Evolutionary conservation across 140 eudicot species (phyloP).

Genomic region (Erigeron philadelphicus): DNA sequence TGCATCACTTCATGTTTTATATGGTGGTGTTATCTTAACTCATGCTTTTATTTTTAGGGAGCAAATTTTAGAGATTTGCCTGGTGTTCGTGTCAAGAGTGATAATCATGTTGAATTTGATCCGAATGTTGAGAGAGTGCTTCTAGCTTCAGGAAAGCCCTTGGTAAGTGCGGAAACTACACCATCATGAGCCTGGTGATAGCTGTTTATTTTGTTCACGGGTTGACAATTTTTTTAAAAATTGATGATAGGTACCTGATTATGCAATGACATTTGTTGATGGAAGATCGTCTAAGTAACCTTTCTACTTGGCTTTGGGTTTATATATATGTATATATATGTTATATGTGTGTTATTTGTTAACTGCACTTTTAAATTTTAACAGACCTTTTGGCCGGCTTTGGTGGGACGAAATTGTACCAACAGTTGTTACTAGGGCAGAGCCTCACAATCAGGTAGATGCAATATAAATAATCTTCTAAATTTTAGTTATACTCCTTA

Average conservation of each 20-base stretch:
- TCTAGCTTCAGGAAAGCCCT: slow-evolving; percentile 58
- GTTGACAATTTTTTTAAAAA: not conserved
- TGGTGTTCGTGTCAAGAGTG: slow-evolving; percentile 50
- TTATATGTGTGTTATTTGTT: not conserved
- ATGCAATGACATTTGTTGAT: slow-evolving; percentile 55
- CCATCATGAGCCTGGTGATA: too few relatives aligned
- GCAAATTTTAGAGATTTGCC: slow-evolving; percentile 71
- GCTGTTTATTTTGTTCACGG: too few relatives aligned
- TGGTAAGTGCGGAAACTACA: slow-evolving; percentile 36
- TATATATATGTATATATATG: not conserved
- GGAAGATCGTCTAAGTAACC: slow-evolving; percentile 72
- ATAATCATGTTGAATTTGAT: slow-evolving; percentile 66
- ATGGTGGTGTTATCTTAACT: not conserved
- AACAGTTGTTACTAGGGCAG: slow-evolving; percentile 79
- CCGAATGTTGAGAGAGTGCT: slow-evolving; percentile 44
- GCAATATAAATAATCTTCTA: too few relatives aligned
- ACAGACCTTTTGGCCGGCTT: slow-evolving; percentile 79
- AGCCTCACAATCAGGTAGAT: slow-evolving; percentile 78
- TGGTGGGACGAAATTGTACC: slow-evolving; percentile 96
- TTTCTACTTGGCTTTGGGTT: not conserved
- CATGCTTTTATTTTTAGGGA: slow-evolving; percentile 39
- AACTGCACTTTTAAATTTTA: not conserved
- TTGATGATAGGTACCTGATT: slow-evolving; percentile 61
- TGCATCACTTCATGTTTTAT: not conserved
- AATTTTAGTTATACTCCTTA: too few relatives aligned